Evolutionary conservation across 2,329 filamentous ascomycete species (phyloP).

Genomic region (Aspergillus sp.): DNA sequence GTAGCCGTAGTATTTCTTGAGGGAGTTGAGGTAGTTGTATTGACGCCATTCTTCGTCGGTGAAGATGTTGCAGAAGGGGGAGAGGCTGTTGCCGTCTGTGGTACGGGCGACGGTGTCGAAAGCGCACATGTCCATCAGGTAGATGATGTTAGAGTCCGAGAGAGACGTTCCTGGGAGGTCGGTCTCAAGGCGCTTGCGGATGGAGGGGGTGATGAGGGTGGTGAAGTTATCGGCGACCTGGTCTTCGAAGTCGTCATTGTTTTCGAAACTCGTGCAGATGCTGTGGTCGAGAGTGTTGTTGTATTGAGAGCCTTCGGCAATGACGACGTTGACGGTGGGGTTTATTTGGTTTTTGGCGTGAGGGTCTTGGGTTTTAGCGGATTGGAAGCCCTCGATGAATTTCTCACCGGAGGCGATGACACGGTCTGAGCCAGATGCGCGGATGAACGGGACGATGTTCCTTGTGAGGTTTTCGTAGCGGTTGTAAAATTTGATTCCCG

Average conservation of each 20-base stretch:
- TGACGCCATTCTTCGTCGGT: constrained; percentile 63
- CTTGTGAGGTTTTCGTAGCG: constrained; percentile 61
- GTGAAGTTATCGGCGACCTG: constrained; percentile 60
- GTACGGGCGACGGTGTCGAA: constrained; percentile 67
- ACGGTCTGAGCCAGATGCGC: constrained; percentile 62
- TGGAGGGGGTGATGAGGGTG: constrained; percentile 39
- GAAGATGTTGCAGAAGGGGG: constrained; percentile 72
- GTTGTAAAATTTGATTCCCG: constrained; percentile 67
- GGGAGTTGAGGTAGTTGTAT: constrained; percentile 73
- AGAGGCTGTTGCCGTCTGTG: constrained; percentile 46
- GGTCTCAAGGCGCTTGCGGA: constrained; percentile 62
- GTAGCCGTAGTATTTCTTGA: constrained; percentile 82
- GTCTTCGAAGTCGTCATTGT: constrained; percentile 48
- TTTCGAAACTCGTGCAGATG: constrained; percentile 64
- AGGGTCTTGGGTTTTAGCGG: constrained; percentile 43
- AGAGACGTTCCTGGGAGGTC: constrained; percentile 64
- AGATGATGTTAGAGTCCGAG: constrained; percentile 55
- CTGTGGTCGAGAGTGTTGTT: constrained; percentile 82
- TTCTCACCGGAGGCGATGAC: constrained; percentile 68
- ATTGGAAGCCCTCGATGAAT: constrained; percentile 68
- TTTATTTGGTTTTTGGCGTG: constrained; percentile 41
- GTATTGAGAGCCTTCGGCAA: constrained; percentile 54
- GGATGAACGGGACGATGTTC: constrained; percentile 59
- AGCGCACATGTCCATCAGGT: constrained; percentile 82
- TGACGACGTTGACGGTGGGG: constrained; percentile 59